These are phyloP conservation scores for Capsicum rhomboideum DNA, from an alignment of 257 asterid species.

Conservation along the genomic window DNA sequence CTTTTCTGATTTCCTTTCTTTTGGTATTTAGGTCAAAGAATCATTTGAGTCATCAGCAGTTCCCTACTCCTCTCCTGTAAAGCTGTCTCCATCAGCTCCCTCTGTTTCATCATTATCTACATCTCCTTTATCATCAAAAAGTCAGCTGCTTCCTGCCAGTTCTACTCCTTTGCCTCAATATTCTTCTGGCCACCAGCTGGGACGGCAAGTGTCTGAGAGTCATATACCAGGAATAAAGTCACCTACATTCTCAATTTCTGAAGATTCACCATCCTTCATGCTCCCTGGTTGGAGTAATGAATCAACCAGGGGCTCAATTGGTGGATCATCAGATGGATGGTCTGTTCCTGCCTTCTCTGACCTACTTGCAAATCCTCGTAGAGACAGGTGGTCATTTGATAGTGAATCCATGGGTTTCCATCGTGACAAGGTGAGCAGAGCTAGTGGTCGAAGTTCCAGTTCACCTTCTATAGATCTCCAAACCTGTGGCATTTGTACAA, in stretches of 20 bases:
- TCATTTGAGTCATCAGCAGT: constrained; percentile 37
- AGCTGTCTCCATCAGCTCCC: constrained; percentile 63
- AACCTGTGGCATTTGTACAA: constrained; percentile 78
- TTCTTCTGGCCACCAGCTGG: constrained; percentile 60
- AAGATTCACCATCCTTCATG: constrained; percentile 48
- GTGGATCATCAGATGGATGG: constrained; percentile 84
- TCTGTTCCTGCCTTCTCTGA: constrained; percentile 75
- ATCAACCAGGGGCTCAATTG: constrained; percentile 61
- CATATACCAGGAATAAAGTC: constrained; percentile 55
- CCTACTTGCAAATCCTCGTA: constrained; percentile 39
- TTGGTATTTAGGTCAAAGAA: constrained; percentile 47
- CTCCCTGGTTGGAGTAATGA: constrained; percentile 71
- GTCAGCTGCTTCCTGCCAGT: constrained; percentile 55
- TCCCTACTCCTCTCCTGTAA: constrained; percentile 55
- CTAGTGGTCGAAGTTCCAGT: constrained; percentile 43
- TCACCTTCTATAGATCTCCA: constrained; percentile 54
- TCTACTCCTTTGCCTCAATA: constrained; percentile 61
- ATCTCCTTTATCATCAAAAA: constrained; percentile 61
- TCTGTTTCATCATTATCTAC: constrained; percentile 61
- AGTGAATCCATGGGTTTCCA: constrained; percentile 59
- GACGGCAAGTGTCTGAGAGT: constrained; percentile 71
- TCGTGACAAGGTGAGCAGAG: constrained; percentile 51
- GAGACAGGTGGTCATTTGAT: constrained; percentile 95
- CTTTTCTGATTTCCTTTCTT: background rate
- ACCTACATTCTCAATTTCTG: constrained; percentile 67